These are phyloP conservation scores for Boehmeria nivea DNA, from an alignment of 306 rosid genomes.

Conservation along the genomic window DNA sequence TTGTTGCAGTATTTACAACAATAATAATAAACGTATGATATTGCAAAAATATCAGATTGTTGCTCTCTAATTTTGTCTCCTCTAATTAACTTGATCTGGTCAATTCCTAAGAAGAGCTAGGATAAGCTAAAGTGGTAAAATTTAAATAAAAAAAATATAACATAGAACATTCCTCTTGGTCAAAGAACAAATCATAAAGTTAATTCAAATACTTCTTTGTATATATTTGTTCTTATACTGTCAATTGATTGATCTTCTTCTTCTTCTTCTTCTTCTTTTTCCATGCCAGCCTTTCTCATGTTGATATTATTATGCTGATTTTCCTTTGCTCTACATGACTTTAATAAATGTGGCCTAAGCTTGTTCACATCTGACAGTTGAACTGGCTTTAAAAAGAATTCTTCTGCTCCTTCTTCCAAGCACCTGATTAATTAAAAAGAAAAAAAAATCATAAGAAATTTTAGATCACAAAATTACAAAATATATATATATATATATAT, in stretches of 20 bases:
- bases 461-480: neutral
- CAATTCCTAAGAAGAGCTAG: neutral
- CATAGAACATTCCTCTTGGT: neutral
- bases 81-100: neutral
- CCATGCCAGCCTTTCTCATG: constrained; percentile 23
- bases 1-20: constrained; percentile 20
- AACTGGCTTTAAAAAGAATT: constrained; percentile 75
- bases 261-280: constrained; percentile 1
- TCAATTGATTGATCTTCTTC: neutral
- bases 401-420: constrained; percentile 87
- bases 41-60: no score
- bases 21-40: neutral
- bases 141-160: no score
- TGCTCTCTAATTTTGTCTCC: no score
- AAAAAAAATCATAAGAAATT: neutral
- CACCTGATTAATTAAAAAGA: constrained; percentile 41
- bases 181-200: constrained; percentile 4
- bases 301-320: constrained; percentile 19
- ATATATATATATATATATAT: neutral
- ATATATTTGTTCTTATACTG: neutral
- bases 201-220: neutral
- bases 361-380: constrained; percentile 66
- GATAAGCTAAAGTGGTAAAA: neutral
- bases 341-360: constrained; percentile 68
- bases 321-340: constrained; percentile 37